Evolutionary conservation across 2,329 filamentous ascomycete species (phyloP).

Genomic region (Exserohilum turcica): DNA sequence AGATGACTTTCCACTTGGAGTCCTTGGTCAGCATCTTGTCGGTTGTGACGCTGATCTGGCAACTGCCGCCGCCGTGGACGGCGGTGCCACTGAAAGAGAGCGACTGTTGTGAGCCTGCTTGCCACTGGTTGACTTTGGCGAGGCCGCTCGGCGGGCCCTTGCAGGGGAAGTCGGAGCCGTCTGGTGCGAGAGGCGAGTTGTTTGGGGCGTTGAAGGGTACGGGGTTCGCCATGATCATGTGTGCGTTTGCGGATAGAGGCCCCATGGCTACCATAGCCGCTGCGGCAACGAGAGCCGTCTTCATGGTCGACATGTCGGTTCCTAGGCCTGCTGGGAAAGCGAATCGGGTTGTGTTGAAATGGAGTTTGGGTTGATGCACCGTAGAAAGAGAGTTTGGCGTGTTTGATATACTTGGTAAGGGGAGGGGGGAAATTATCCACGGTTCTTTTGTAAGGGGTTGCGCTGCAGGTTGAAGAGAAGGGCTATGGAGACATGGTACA

Average conservation of each 20-base stretch:
- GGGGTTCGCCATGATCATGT: constrained; percentile 76
- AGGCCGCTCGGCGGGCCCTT: constrained; percentile 59
- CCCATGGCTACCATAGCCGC: constrained; percentile 52
- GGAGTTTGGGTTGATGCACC: not conserved
- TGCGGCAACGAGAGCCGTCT: constrained; percentile 16
- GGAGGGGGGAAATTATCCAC: constrained; percentile 10
- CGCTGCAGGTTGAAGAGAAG: not conserved
- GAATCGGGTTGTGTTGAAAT: not conserved
- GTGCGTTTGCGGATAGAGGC: constrained; percentile 63
- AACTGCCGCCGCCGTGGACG: constrained; percentile 87
- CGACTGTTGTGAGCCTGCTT: constrained; percentile 64
- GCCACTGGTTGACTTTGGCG: constrained; percentile 62
- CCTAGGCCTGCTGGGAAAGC: constrained; percentile 9
- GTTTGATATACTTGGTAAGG: constrained; percentile 12
- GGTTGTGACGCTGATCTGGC: constrained; percentile 81
- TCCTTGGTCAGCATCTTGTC: constrained; percentile 70
- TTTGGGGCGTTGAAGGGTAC: constrained; percentile 62
- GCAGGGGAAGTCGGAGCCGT: constrained; percentile 79
- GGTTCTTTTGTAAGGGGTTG: constrained; percentile 16
- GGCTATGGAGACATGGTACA: constrained; percentile 16
- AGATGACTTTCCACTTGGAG: constrained; percentile 84
- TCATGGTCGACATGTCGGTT: constrained; percentile 14
- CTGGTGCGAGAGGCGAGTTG: constrained; percentile 66
- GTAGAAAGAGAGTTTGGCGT: constrained; percentile 11
- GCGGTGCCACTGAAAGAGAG: constrained; percentile 74